Base-by-base conservation (phyloP, 2,329 filamentous ascomycete species). In the Aureobasidium sp. region DNA sequence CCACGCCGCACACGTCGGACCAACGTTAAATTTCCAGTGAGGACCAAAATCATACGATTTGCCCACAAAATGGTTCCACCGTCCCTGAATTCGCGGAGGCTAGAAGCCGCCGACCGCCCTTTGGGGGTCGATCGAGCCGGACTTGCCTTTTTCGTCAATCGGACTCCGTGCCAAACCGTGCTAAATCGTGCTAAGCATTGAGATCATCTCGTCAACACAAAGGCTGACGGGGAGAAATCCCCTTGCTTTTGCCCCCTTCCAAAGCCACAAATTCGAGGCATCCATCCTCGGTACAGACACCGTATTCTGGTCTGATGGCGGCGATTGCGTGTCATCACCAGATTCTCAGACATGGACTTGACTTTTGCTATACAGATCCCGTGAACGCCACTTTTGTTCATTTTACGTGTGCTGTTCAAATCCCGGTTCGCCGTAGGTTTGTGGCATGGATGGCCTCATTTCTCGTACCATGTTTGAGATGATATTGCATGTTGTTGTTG, bases 1-100 rank as follows among this genome's bases (percentile, higher is more conserved):
- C 42, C 14, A 12, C 33, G 49, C 49, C 49, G 31, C 49, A 27
- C 31, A 52, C 33, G 49, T 37, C 49, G 31, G 31, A 44, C 53
- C 40, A 45, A 58, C 17, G 42, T 58, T 58, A 58, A 58, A 58
- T 58, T 58, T 48, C 40, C 54, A 57, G 52, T 42, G 49, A 54
- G 35, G 24, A 42, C 52, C 52, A 54, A 54, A 54, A 57, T 57
- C 53, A 45, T 31, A 57, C 40, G 24, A 57, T 57, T 45, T 54
- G 50, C 39, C 53, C 39, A 33, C 39, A 57, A 24, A 33, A 45
- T 57, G 15, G 53, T 57, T 57, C 53, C 53, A 57, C 19, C n/a
- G 39, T 35, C 53, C 53, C 53, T 44, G 39, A 5, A 44, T 42
- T 29, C 22, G 39, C 39, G 52, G 39, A 45, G 52, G 52, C 52